Evolutionary conservation across 2,329 filamentous ascomycete species (phyloP), one percentile per base, ranked within the genome.

Genomic region (Fusarium anthophilum): DNA sequence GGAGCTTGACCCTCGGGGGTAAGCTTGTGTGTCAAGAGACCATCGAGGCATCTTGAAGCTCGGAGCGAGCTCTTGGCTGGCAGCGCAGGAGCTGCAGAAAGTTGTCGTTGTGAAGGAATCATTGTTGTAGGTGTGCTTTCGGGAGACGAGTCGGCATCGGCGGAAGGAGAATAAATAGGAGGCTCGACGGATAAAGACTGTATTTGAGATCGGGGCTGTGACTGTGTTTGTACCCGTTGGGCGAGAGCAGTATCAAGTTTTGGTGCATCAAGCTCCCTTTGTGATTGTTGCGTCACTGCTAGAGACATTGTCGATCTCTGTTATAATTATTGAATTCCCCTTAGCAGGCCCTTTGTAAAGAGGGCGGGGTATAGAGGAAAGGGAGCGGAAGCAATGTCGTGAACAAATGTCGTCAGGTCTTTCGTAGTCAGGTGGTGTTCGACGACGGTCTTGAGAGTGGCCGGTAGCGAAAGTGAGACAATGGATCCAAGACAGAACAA

Each of bases 41-140:
- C 78, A 41, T 79, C 80, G 44, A 83, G 76, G 64, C 82, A 80
- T 60, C 84, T 83, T 14, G 88, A 89, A 26, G 82, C 81, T 75
- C 88, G 82, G 28, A 87, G 83, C 15, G 85, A 80, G 77, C 87
- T 89, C 83, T 84, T 87, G 69, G 82, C 81, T 4, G 88, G 88
- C 10, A 90, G 80, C 44, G 85, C 84, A 15, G 87, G 88, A 32
- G 84, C 78, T 54, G 75, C 69, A 39, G 72, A 74, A 30, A 69
- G 63, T 64, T 74, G 75, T 67, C 74, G 73, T 54, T 76, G 71
- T 50, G 77, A 72, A 22, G 80, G 70, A 39, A 81, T 68, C 79
- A 82, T 82, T 48, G 78, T 75, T 75, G 74, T 75, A 41, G 65
- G 68, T 55, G 67, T 74, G 63, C 48, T 69, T 50, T 78, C 71